Evolutionary conservation across 208 protist genomes (phyloP), one percentile per base, ranked within the genome.

Genomic region (Wallacemonas sp.): DNA sequence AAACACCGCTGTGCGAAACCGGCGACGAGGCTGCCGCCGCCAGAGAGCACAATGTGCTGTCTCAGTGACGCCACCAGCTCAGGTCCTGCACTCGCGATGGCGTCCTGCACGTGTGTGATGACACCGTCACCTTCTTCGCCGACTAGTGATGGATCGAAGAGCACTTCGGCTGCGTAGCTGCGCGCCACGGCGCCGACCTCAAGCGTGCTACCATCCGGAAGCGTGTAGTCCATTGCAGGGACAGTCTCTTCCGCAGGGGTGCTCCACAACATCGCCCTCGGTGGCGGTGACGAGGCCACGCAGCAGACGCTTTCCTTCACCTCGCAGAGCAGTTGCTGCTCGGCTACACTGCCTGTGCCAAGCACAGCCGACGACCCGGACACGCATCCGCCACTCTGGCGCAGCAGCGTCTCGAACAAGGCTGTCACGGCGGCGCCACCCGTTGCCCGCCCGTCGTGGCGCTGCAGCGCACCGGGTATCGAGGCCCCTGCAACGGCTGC

Each of bases 1-100:
- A 97, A 66, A 42, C 99, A 86, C 48, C 98, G 90, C 36, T 96
- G 87, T 13, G 79, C 85, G 71, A 99, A 96, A 15, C 97, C 97
- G 6, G 65, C 27, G 45, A 93, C 85, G 59, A 98, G 81, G 2
- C 96, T 98, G 8, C 79, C 78, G 15, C 97, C 97, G 33, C 97
- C 97, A 26, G 90, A 89, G 6, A 98, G 50, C 6, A 98, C 84
- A 30, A 97, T 71, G 66, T 98, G 94, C 38, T 61, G 22, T 19
- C 78, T 92, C 3, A 98, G 72, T 12, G 86, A 66, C 26, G 61
- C 52, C 30, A 85, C 68, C 33, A 97, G 69, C 32, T 63, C 67
- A 1, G 41, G 39, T 0, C 60, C 48, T 1, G 80, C 71, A 21
- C 59, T 36, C 36, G 71, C 68, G 61, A 99, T 90, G 8, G 97